phyloP scores from a whole-genome alignment of 495 filamentous ascomycete species.

The Talaromyces stipitatus region DNA sequence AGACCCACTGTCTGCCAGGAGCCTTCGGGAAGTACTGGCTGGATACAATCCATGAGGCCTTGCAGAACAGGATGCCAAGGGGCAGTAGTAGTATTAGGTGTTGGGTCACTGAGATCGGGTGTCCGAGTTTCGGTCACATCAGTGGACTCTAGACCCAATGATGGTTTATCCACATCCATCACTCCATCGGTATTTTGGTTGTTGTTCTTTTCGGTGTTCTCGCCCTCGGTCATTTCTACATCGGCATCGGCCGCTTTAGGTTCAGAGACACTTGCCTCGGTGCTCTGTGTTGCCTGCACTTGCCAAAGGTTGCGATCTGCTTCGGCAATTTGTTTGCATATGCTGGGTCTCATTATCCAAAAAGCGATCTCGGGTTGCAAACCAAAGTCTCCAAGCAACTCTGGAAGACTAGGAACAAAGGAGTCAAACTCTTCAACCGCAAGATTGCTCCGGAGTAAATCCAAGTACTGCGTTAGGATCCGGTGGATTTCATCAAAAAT shows the following conservation, averaged over 20 bases:
- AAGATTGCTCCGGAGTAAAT: slow-evolving; percentile 75
- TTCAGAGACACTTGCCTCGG: slow-evolving; percentile 7
- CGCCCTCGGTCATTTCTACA: slow-evolving; percentile 25
- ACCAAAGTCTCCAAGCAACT: slow-evolving; percentile 70
- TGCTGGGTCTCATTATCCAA: slow-evolving; percentile 68
- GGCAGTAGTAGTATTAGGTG: slow-evolving; percentile 16
- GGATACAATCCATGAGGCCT: slow-evolving; percentile 62
- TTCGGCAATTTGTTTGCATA: slow-evolving; percentile 48
- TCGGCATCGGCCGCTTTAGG: slow-evolving; percentile 20
- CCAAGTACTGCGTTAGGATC: slow-evolving; percentile 79
- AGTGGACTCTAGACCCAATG: background rate
- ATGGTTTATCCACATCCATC: slow-evolving; percentile 35
- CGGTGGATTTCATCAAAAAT: slow-evolving; percentile 85
- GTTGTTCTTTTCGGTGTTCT: slow-evolving; percentile 10
- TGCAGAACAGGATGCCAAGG: slow-evolving; percentile 69
- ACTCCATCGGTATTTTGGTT: slow-evolving; percentile 11
- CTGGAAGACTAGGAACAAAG: slow-evolving; percentile 66
- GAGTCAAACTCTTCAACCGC: slow-evolving; percentile 70
- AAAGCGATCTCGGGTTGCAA: slow-evolving; percentile 81
- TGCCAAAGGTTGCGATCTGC: slow-evolving; percentile 27
- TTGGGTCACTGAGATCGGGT: background rate
- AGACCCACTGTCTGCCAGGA: slow-evolving; percentile 62
- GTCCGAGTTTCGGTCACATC: slow-evolving; percentile 1
- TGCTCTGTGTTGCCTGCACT: background rate
- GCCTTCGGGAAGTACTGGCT: slow-evolving; percentile 49